Conservation (phyloP, 2,329 filamentous ascomycete genomes). For the Rasamsonia emersonii region DNA sequence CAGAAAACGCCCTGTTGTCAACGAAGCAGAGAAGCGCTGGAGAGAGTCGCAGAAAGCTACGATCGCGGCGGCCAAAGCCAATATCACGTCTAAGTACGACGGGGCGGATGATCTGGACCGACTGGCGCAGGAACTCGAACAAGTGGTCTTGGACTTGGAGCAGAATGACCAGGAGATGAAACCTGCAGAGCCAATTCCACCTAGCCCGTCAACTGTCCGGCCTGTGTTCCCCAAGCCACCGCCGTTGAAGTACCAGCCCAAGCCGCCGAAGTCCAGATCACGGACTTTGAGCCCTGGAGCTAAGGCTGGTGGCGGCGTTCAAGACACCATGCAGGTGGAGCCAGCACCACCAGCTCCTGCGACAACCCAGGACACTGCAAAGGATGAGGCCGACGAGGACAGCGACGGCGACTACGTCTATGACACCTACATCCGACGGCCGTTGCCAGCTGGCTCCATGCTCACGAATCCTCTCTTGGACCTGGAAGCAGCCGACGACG, state of each 20-base stretch:
- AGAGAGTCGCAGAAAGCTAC: slow-evolving; percentile 24
- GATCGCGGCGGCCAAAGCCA: slow-evolving; percentile 27
- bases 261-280: slow-evolving; percentile 18
- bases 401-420: slow-evolving; percentile 51
- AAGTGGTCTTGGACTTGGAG: slow-evolving; percentile 35
- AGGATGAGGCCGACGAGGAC: slow-evolving; percentile 27
- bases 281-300: not conserved
- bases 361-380: not conserved
- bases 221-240: slow-evolving; percentile 16
- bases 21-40: slow-evolving; percentile 32
- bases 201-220: slow-evolving; percentile 4
- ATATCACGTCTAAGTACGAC: slow-evolving; percentile 25
- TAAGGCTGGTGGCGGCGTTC: not conserved
- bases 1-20: slow-evolving; percentile 32
- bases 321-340: slow-evolving; percentile 3
- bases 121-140: slow-evolving; percentile 33
- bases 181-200: slow-evolving; percentile 7
- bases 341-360: not conserved
- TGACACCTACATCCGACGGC: slow-evolving; percentile 51
- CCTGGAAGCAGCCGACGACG: slow-evolving; percentile 17
- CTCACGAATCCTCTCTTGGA: slow-evolving; percentile 28
- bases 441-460: slow-evolving; percentile 24
- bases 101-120: slow-evolving; percentile 33
- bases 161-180: slow-evolving; percentile 18
- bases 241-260: slow-evolving; percentile 28